Base-by-base conservation (phyloP, 1,284 basidiomycete species). In the Leccinum solheimii region DNA sequence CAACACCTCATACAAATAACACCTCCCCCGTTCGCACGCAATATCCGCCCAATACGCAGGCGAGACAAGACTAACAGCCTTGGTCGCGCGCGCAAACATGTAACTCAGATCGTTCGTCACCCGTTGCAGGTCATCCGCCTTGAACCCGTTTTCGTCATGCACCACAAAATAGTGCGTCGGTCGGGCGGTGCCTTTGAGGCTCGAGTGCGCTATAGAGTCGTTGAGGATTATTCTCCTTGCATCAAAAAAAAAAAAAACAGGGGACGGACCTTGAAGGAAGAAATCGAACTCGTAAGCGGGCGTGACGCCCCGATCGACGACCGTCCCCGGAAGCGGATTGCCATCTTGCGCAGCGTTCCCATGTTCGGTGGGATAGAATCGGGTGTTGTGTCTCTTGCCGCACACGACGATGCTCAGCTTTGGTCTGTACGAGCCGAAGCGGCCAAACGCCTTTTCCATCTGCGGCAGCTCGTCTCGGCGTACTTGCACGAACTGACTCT, bases 101-200 rank as follows among this genome's bases (percentile, higher is more conserved):
- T 90, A 91, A 72, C 86, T 86, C 68, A 91, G 77, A 27, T 84
- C 75, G 73, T 90, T 77, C 3, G 81, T 83, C 58, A 83, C 69
- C 6, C 73, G 72, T 65, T 92, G 90, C 4, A 94, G 77, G 57
- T 81, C 79, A 70, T 93, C 88, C 1, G 88, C 83, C 2, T 75
- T 79, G 75, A 93, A 85, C 3, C 78, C 79, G 59, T 87, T 89
- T 67, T 91, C 86, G 70, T 91, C 86, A 67, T 90, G 84, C 10
- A 92, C 83, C 60, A 91, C 87, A 66, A 84, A 88, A 75, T 92
- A 92, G 67, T 92, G 90, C 0, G 90, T 91, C 1, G 90, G 88
- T 5, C 82, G 79, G 2, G 87, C 85, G 9, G 79, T 80, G 5
- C 89, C 90, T 69, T 91, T 84, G 7, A 91, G 74, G 0, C 88